Evolutionary conservation across 1,284 basidiomycete genomes (phyloP).

Genomic region (Sanghuangporus weigelae): DNA sequence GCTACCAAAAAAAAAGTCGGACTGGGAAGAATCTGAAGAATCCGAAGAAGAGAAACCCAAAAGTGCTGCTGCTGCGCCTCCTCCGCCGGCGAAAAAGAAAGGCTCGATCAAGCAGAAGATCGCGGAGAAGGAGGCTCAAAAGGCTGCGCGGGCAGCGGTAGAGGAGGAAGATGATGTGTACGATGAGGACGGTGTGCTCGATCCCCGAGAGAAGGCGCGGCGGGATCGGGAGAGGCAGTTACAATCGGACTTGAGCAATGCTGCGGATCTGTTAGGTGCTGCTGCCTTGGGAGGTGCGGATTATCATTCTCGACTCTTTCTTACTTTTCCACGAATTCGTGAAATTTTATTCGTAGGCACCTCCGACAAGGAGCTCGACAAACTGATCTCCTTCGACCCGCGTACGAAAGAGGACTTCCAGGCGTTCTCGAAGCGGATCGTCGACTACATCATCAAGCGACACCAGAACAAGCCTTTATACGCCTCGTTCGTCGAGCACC

Average conservation of each 20-base stretch:
- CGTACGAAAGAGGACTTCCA: slow-evolving; percentile 85
- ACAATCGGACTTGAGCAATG: slow-evolving; percentile 79
- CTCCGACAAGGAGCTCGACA: slow-evolving; percentile 62
- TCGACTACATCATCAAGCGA: slow-evolving; percentile 67
- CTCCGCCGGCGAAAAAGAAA: slow-evolving; percentile 81
- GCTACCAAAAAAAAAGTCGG: slow-evolving; percentile 58
- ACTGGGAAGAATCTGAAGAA: slow-evolving; percentile 90
- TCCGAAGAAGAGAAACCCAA: slow-evolving; percentile 41
- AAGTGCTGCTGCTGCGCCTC: slow-evolving; percentile 37
- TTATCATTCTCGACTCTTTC: neutral
- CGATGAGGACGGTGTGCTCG: slow-evolving; percentile 74
- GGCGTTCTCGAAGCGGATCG: slow-evolving; percentile 64
- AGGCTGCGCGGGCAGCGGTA: slow-evolving; percentile 40
- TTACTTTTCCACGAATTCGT: neutral
- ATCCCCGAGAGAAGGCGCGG: slow-evolving; percentile 73
- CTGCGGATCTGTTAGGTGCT: slow-evolving; percentile 75
- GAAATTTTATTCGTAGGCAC: slow-evolving; percentile 27
- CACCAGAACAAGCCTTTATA: slow-evolving; percentile 82
- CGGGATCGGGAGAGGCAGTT: slow-evolving; percentile 76
- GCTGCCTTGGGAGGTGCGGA: slow-evolving; percentile 58
- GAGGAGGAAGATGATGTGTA: slow-evolving; percentile 42
- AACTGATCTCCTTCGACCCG: slow-evolving; percentile 67
- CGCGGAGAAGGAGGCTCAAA: slow-evolving; percentile 80
- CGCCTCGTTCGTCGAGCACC: slow-evolving; percentile 74
- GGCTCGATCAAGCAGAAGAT: slow-evolving; percentile 85